A percentile compares a stretch with the other conserved stretches of the same genome.
phyloP scores from a whole-genome alignment of 192 early-diverging fungal species.

The Entomortierella chlamydospora region DNA sequence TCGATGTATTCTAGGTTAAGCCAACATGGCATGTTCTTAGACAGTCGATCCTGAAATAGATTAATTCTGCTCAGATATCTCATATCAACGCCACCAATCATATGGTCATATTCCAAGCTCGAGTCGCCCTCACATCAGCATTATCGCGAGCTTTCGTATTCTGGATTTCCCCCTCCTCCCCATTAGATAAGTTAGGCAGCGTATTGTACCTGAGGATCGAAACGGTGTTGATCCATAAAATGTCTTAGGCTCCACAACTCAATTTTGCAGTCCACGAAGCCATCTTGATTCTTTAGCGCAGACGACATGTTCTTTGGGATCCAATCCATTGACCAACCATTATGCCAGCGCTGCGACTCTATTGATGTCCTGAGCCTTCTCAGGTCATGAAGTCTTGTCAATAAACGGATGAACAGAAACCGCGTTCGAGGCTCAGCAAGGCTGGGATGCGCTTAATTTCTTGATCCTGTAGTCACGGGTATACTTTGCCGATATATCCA shows the following conservation, averaged over 20 bases:
- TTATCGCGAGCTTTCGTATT: not conserved
- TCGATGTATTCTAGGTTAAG: not conserved
- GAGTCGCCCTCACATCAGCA: too few relatives aligned
- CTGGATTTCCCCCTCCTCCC: too few relatives aligned
- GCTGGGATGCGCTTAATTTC: not conserved
- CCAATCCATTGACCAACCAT: not conserved
- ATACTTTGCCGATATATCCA: constrained; percentile 4
- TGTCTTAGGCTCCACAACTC: too few relatives aligned
- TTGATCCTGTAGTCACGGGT: not conserved
- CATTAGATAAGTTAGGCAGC: too few relatives aligned
- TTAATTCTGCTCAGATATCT: not conserved
- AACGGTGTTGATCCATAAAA: too few relatives aligned
- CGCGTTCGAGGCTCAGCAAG: too few relatives aligned
- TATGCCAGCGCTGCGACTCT: not conserved
- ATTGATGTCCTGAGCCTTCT: not conserved
- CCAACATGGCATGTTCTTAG: not conserved
- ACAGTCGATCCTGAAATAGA: not conserved
- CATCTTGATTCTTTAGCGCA: not conserved
- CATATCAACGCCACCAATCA: not conserved
- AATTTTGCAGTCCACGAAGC: too few relatives aligned
- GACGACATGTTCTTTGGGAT: not conserved
- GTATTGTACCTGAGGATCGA: too few relatives aligned
- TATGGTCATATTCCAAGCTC: too few relatives aligned
- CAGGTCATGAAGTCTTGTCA: not conserved
- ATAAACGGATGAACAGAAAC: not conserved